phyloP scores from a whole-genome alignment of 108 stramenopile genomes.

The Cyclotella baltica region DNA sequence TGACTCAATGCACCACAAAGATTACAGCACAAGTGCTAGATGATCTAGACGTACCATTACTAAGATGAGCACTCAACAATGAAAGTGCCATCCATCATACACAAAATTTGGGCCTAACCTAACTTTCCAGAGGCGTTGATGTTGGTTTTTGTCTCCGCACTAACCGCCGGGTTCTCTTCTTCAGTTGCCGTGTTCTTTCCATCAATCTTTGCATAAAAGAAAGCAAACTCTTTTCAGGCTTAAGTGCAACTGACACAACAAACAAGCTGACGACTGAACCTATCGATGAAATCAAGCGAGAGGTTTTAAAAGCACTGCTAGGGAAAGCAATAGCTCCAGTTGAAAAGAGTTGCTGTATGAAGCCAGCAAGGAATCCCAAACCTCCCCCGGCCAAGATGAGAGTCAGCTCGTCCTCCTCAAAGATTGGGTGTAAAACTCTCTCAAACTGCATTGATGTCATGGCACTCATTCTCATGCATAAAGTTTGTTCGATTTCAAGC shows the following conservation, averaged over 20 bases:
- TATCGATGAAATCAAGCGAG: conserved; percentile 34
- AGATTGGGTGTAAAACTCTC: conserved; percentile 80
- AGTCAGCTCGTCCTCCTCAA: conserved; percentile 85
- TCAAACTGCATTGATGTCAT: conserved; percentile 74
- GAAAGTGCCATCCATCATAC: too few species aligned
- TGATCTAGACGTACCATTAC: too few species aligned
- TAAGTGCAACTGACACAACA: conserved; percentile 41
- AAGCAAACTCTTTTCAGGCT: conserved; percentile 42
- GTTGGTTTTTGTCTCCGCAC: conserved; percentile 10
- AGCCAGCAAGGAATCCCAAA: conserved; percentile 73
- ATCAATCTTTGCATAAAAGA: conserved; percentile 41
- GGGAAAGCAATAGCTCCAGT: conserved; percentile 49
- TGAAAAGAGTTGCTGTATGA: conserved; percentile 60
- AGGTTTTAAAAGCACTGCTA: conserved; percentile 32
- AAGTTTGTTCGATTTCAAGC: conserved; percentile 67
- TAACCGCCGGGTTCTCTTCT: conserved; percentile 35
- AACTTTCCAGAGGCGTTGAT: not conserved
- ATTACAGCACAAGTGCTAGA: too few species aligned
- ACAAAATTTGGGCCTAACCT: not conserved
- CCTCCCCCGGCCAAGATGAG: conserved; percentile 79
- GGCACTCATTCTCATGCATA: conserved; percentile 63
- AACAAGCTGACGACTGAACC: conserved; percentile 41
- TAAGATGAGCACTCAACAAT: too few species aligned
- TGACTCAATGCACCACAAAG: not conserved
- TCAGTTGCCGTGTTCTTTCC: conserved; percentile 43